A percentile compares a stretch with the other conserved stretches of the same genome.
These are phyloP conservation scores for Trichosporon sp. DNA, from an alignment of 1,284 basidiomycete genomes.

Conservation along the genomic window DNA sequence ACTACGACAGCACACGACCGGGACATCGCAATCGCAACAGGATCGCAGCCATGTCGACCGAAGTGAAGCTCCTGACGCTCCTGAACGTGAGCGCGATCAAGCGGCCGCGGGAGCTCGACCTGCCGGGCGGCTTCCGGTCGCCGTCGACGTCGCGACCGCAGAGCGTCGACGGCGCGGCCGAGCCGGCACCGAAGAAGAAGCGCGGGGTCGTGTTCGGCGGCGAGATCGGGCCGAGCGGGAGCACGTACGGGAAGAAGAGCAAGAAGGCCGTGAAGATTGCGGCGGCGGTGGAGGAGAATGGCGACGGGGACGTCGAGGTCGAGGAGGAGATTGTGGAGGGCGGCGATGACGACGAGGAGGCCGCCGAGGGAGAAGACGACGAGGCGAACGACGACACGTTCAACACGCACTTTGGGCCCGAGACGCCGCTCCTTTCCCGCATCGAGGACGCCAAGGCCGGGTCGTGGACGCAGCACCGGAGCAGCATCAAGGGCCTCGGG, in stretches of 20 bases:
- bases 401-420: slow-evolving; percentile 45
- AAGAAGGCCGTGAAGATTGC: slow-evolving; percentile 19
- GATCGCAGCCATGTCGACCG: slow-evolving; percentile 50
- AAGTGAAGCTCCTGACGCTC: slow-evolving; percentile 73
- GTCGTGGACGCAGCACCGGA: slow-evolving; percentile 34
- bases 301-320: slow-evolving; percentile 15
- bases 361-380: slow-evolving; percentile 3
- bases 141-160: slow-evolving; percentile 10
- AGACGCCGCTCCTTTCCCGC: slow-evolving; percentile 31
- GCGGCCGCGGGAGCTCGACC: slow-evolving; percentile 51
- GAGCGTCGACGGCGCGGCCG: slow-evolving; percentile 1
- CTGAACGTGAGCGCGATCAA: slow-evolving; percentile 83
- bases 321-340: slow-evolving; percentile 16
- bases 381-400: slow-evolving; percentile 39
- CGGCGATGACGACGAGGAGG: slow-evolving; percentile 26
- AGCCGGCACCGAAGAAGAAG: slow-evolving; percentile 26
- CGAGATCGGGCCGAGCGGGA: slow-evolving; percentile 48
- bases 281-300: slow-evolving; percentile 16
- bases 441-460: slow-evolving; percentile 28
- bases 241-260: slow-evolving; percentile 30
- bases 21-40: background rate
- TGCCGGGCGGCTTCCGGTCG: slow-evolving; percentile 48
- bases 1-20: background rate
- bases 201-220: slow-evolving; percentile 45
- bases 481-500: slow-evolving; percentile 52